Evolutionary conservation across 2,329 filamentous ascomycete species (phyloP).

Genomic region (Uncinocarpus reesii): DNA sequence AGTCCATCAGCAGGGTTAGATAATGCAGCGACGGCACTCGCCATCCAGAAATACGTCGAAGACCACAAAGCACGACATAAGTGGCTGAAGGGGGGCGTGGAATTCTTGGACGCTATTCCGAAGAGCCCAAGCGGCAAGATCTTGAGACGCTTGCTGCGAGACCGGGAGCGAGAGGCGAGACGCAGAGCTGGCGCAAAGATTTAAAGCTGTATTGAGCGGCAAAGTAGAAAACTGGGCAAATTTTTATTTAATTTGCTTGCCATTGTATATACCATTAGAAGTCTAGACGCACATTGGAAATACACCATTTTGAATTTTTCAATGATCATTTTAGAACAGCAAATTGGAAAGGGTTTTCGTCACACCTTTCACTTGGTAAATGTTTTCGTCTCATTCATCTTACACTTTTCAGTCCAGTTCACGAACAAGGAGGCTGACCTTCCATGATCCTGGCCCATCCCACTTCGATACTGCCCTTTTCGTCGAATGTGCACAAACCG

Average conservation of each 20-base stretch:
- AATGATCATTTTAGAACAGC: too few relatives aligned
- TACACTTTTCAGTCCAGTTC: too few relatives aligned
- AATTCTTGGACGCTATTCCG: conserved; percentile 48
- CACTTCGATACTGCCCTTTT: too few relatives aligned
- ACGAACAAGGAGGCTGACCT: too few relatives aligned
- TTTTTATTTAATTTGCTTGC: too few relatives aligned
- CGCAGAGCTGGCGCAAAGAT: conserved; percentile 57
- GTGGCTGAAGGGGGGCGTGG: conserved; percentile 51
- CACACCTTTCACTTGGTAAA: conserved; percentile 3
- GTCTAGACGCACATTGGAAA: too few relatives aligned
- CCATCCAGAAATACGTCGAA: conserved; percentile 50
- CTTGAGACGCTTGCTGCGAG: conserved; percentile 54
- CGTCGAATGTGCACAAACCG: too few relatives aligned
- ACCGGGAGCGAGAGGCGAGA: conserved; percentile 61
- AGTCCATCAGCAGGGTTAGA: conserved; percentile 44
- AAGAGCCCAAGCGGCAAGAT: conserved; percentile 57
- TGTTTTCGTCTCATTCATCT: too few relatives aligned
- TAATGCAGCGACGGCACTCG: conserved; percentile 40
- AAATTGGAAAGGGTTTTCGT: background rate
- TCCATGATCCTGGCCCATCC: too few relatives aligned
- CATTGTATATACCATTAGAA: too few relatives aligned
- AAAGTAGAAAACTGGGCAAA: too few relatives aligned
- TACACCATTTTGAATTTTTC: too few relatives aligned
- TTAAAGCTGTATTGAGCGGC: conserved; percentile 32
- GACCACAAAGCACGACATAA: conserved; percentile 53